Conservation (phyloP, 1,284 basidiomycete species). For the Serendipita sp. region DNA sequence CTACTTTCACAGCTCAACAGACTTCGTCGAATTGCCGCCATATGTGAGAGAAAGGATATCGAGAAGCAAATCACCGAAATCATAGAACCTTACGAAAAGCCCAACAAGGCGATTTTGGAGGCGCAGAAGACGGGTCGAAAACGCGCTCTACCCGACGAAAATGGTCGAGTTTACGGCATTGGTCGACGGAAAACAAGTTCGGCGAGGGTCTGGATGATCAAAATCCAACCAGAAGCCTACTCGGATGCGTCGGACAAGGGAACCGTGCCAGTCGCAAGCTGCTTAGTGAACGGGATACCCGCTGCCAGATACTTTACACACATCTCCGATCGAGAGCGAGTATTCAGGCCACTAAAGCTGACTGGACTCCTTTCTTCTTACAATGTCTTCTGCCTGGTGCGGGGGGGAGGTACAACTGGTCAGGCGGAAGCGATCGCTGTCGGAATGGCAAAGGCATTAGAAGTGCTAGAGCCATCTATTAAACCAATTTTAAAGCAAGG, state of each 20-base stretch:
- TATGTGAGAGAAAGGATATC: slow-evolving; percentile 49
- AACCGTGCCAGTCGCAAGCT: slow-evolving; percentile 31
- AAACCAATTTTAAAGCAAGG: slow-evolving; percentile 59
- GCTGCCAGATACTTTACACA: slow-evolving; percentile 67
- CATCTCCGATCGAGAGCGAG: slow-evolving; percentile 63
- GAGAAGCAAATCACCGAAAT: slow-evolving; percentile 39
- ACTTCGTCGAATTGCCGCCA: slow-evolving; percentile 51
- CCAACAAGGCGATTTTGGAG: slow-evolving; percentile 40
- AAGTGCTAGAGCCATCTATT: slow-evolving; percentile 52
- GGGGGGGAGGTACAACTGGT: slow-evolving; percentile 81
- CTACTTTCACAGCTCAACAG: slow-evolving; percentile 62
- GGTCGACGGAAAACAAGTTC: slow-evolving; percentile 78
- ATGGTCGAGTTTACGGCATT: slow-evolving; percentile 67
- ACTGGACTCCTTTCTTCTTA: slow-evolving; percentile 80
- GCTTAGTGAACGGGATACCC: slow-evolving; percentile 77
- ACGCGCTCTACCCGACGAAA: slow-evolving; percentile 47
- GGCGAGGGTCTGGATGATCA: slow-evolving; percentile 88
- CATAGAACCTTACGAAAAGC: slow-evolving; percentile 49
- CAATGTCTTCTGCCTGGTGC: slow-evolving; percentile 79
- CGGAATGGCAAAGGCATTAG: slow-evolving; percentile 71
- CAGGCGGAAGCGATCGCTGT: slow-evolving; percentile 84
- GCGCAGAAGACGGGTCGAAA: slow-evolving; percentile 37
- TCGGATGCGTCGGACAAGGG: slow-evolving; percentile 10
- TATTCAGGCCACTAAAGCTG: slow-evolving; percentile 73
- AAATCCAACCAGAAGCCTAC: slow-evolving; percentile 30